Evolutionary conservation across 202 grass and related monocot species (phyloP).

Genomic region (Zoysia matrella): DNA sequence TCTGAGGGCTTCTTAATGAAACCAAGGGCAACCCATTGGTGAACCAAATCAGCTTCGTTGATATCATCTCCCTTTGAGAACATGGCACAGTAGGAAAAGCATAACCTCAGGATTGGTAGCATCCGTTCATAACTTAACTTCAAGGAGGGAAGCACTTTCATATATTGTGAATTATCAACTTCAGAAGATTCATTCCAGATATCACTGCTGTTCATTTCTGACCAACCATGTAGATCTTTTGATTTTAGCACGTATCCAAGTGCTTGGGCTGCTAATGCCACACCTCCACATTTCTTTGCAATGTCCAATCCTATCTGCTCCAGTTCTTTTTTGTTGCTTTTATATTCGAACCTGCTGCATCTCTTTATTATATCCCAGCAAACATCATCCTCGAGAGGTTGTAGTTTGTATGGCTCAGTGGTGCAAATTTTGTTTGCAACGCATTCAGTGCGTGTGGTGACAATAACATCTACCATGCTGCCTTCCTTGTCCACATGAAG

Average conservation of each 20-base stretch:
- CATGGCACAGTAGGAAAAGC: not conserved
- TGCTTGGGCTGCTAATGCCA: not conserved
- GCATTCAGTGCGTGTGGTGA: not conserved
- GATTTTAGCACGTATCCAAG: not conserved
- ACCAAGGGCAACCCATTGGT: not conserved
- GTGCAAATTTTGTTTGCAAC: not conserved
- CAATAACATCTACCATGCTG: conserved; percentile 29
- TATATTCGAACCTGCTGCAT: not conserved
- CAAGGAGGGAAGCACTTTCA: not conserved
- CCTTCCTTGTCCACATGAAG: conserved; percentile 18
- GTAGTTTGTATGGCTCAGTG: not conserved
- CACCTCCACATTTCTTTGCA: too few relatives aligned
- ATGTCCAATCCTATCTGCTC: not conserved
- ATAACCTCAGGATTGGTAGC: not conserved
- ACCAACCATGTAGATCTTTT: not conserved
- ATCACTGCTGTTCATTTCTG: not conserved
- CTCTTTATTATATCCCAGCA: not conserved
- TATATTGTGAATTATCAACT: not conserved
- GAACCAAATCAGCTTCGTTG: not conserved
- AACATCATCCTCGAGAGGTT: not conserved
- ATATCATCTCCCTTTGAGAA: not conserved
- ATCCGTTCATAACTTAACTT: not conserved
- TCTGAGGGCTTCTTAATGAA: not conserved
- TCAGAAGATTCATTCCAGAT: not conserved
- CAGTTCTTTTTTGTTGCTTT: not conserved